Evolutionary conservation across 2,329 filamentous ascomycete species (phyloP).

Genomic region (Ascochyta rabiei): DNA sequence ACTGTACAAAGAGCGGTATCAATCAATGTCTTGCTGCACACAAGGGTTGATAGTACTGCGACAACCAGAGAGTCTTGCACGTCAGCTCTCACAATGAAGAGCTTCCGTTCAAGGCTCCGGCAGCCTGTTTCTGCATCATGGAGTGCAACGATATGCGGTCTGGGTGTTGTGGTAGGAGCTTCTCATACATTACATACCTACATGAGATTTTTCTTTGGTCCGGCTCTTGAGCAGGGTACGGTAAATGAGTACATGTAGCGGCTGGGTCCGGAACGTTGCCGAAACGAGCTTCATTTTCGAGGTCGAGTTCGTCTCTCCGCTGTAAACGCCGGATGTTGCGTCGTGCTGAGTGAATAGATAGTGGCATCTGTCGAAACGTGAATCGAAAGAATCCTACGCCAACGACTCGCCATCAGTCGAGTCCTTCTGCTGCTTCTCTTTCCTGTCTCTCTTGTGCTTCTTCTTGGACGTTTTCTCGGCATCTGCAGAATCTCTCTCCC

Average conservation of each 20-base stretch:
- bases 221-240: not conserved
- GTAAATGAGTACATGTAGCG: not conserved
- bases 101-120: constrained; percentile 14
- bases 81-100: constrained; percentile 11
- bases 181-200: not conserved
- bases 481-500: not conserved
- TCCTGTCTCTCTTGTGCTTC: constrained; percentile 9
- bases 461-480: constrained; percentile 4
- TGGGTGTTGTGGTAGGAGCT: not conserved
- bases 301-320: not conserved
- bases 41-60: no score
- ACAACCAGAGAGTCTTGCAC: constrained; percentile 10
- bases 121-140: not conserved
- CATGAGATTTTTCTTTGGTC: not conserved
- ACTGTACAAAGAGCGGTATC: no score
- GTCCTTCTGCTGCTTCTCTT: not conserved
- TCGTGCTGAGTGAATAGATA: not conserved
- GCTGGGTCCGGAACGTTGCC: not conserved
- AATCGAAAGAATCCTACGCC: not conserved
- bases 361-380: not conserved
- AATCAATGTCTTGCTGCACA: no score
- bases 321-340: not conserved
- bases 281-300: not conserved
- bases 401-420: not conserved
- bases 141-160: not conserved